Evolutionary conservation across 2,329 filamentous ascomycete species (phyloP), one percentile per base, ranked within the genome.

Genomic region (Tricladium varicosporioides): DNA sequence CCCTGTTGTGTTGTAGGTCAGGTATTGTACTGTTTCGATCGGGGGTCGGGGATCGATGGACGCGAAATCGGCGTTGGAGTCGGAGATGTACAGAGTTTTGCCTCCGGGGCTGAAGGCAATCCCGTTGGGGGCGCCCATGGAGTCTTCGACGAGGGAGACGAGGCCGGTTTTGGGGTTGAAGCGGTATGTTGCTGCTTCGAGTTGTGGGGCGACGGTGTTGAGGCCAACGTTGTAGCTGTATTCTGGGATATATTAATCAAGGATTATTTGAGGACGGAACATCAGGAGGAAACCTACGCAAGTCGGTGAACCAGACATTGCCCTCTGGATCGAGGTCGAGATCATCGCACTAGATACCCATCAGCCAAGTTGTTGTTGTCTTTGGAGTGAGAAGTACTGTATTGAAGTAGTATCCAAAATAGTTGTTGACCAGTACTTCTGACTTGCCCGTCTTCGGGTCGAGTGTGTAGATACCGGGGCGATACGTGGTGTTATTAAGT

Each of bases 111-210:
- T 71, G 60, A 76, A 75, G 18, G 67, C 72, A 19, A 76, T 72
- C 10, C 75, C 75, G 66, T 76, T 76, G 4, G 74, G 74, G 45
- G 70, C 69, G 0, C 65, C 63, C 49, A 76, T 71, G 2, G 67
- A 69, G 63, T 74, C 72, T 1, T 74, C 74, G 58, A 76, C 65
- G 5, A 69, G 67, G 22, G 69, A 65, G 7, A 71, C 70, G 18
- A 62, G 64, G 5, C 69, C 70, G 2, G 64, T 72, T 2, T 48
- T 57, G 0, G 73, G 73, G 18, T 68, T 56, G 60, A 70, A 76
- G 9, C 74, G 70, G 51, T 75, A 77, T 2, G 73, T 69, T 1
- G 73, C 72, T 4, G 74, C 57, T 7, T 62, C 51, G 3, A 73
- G 72, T 1, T 42, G 10, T 1, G 67, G 70, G 13, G 71, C 67